phyloP scores from a whole-genome alignment of 768 basidiomycete genomes.

The Tulasnella sp. region DNA sequence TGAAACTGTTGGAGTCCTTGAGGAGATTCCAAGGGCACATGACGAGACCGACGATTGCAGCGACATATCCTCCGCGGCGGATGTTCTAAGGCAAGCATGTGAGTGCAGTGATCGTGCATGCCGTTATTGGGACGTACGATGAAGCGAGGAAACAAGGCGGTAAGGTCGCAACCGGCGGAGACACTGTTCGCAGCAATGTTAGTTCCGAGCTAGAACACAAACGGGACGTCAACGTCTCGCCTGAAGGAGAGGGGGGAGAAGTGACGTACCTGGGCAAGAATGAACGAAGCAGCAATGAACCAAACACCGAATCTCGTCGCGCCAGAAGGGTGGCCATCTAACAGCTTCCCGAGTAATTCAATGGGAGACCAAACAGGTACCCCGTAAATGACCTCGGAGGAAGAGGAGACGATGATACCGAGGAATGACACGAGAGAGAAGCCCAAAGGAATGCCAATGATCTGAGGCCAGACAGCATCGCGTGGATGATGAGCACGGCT shows the following conservation, averaged over 20 bases:
- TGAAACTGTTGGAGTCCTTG: conserved; percentile 55
- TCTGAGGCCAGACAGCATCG: conserved; percentile 46
- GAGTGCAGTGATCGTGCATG: conserved; percentile 4
- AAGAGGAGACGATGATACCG: conserved; percentile 71
- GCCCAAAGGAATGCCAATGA: conserved; percentile 56
- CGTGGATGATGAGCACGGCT: conserved; percentile 38
- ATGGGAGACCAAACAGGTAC: conserved; percentile 71
- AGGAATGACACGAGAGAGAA: conserved; percentile 68
- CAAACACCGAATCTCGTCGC: conserved; percentile 56
- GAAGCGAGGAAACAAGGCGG: conserved; percentile 62
- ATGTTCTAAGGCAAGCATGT: conserved; percentile 42
- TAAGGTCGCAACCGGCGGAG: conserved; percentile 73
- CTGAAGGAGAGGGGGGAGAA: background rate
- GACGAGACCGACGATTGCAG: conserved; percentile 61
- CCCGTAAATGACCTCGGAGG: conserved; percentile 61
- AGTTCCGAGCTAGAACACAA: conserved; percentile 33
- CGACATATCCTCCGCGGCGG: conserved; percentile 70
- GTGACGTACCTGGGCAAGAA: conserved; percentile 51
- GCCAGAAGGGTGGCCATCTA: conserved; percentile 47
- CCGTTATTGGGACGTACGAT: conserved; percentile 36
- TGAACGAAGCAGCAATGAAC: conserved; percentile 69
- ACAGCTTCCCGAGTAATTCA: conserved; percentile 53
- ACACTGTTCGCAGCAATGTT: conserved; percentile 77
- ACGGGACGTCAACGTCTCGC: background rate
- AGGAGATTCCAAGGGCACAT: conserved; percentile 48